Percentiles rank a stretch among this genome's conserved stretches.
Evolutionary conservation across 2,329 filamentous ascomycete genomes (phyloP).

Genomic region (Nigrograna mackinnonii): DNA sequence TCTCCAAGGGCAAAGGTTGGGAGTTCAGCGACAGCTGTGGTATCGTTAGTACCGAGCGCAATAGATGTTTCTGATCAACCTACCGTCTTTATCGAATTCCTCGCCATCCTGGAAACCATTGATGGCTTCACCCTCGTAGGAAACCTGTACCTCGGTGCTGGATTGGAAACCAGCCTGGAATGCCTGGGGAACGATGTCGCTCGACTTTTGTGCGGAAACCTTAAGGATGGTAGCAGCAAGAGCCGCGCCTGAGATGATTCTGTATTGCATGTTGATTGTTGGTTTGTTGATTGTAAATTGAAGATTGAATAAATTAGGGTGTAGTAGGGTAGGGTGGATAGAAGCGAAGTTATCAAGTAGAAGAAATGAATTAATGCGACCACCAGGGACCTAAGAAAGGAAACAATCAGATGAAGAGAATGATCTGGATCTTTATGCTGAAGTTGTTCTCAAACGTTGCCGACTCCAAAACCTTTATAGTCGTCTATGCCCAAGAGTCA

Average conservation of each 20-base stretch:
- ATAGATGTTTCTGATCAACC: slow-evolving; percentile 4
- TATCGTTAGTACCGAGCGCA: slow-evolving; percentile 5
- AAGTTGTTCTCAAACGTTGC: no score
- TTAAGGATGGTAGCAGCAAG: slow-evolving; percentile 5
- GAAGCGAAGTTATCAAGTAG: background rate
- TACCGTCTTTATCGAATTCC: slow-evolving; percentile 26
- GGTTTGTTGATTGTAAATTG: background rate
- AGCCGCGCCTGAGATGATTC: slow-evolving; percentile 5
- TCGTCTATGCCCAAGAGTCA: background rate
- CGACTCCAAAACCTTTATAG: slow-evolving; percentile 1
- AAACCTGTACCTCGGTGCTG: slow-evolving; percentile 29
- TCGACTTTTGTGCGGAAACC: slow-evolving; percentile 3
- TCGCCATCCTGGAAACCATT: slow-evolving; percentile 33
- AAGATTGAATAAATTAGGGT: slow-evolving; percentile 1
- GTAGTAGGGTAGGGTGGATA: background rate
- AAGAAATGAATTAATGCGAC: background rate
- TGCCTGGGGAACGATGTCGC: slow-evolving; percentile 12
- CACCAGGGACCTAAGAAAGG: background rate
- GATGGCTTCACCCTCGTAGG: slow-evolving; percentile 25
- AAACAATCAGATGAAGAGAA: background rate
- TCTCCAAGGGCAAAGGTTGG: slow-evolving; percentile 39
- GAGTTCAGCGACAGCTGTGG: slow-evolving; percentile 24
- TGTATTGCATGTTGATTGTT: slow-evolving; percentile 9
- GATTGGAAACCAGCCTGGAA: slow-evolving; percentile 19
- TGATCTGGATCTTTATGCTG: background rate